phyloP scores from a whole-genome alignment of 352 stramenopile species.

The Phytophthora macrochlamydospora region DNA sequence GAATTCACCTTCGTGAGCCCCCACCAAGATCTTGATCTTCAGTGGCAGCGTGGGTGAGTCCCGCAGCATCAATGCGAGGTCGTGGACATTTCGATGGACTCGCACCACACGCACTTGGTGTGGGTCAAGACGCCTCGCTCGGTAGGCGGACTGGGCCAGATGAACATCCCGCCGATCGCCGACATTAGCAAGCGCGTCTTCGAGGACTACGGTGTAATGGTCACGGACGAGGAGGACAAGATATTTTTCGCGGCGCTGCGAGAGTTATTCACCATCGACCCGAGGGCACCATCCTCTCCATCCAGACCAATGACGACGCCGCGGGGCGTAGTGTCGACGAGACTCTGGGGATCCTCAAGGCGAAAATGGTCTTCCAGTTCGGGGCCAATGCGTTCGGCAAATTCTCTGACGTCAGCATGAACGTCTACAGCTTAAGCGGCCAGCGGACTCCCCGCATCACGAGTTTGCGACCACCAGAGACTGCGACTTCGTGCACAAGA shows the following conservation, averaged over 20 bases:
- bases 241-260: slow-evolving; percentile 79
- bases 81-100: slow-evolving; percentile 84
- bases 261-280: slow-evolving; percentile 87
- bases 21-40: slow-evolving; percentile 85
- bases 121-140: slow-evolving; percentile 84
- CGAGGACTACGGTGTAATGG: slow-evolving; percentile 83
- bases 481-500: no score
- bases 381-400: slow-evolving; percentile 17
- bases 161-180: slow-evolving; percentile 83
- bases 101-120: slow-evolving; percentile 84
- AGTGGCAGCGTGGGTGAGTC: slow-evolving; percentile 74
- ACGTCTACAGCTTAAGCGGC: background rate
- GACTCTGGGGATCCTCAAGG: slow-evolving; percentile 85
- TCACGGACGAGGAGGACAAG: slow-evolving; percentile 83
- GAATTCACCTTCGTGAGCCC: slow-evolving; percentile 89
- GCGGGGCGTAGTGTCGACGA: slow-evolving; percentile 85
- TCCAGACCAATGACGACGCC: slow-evolving; percentile 87
- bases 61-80: slow-evolving; percentile 81
- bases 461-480: no score
- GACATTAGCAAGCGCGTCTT: slow-evolving; percentile 88
- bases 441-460: no score
- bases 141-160: slow-evolving; percentile 78
- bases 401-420: background rate
- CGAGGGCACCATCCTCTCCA: slow-evolving; percentile 82
- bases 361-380: slow-evolving; percentile 65